phyloP scores from a whole-genome alignment of 139 green algal genomes.

The Chlorella sp. region DNA sequence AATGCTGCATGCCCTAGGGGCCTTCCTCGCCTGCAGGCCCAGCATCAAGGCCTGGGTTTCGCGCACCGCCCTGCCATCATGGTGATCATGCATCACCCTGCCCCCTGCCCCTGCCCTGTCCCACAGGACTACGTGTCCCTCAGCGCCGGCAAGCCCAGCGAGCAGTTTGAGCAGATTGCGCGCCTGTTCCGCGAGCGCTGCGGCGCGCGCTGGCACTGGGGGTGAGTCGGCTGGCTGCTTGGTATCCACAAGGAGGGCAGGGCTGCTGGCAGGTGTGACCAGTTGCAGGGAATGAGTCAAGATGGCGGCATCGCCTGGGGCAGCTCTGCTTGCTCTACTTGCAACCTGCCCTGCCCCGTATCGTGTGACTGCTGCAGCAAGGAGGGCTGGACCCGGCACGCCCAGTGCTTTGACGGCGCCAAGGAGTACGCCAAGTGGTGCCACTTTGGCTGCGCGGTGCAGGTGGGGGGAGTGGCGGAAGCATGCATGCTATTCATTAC shows the following conservation, averaged over 20 bases:
- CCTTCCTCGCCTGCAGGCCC: too few relatives aligned
- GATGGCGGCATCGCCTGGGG: too few relatives aligned
- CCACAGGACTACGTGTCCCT: slow-evolving; percentile 58
- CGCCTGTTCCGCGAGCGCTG: slow-evolving; percentile 59
- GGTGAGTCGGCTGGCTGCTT: slow-evolving; percentile 55
- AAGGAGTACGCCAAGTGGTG: slow-evolving; percentile 80
- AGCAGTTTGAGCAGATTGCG: slow-evolving; percentile 44
- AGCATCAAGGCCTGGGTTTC: too few relatives aligned
- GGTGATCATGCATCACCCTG: too few relatives aligned
- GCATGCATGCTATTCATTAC: too few relatives aligned
- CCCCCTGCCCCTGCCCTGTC: too few relatives aligned
- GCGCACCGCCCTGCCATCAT: too few relatives aligned
- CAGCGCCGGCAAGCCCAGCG: slow-evolving; percentile 51
- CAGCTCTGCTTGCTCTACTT: not conserved
- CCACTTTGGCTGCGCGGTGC: slow-evolving; percentile 83
- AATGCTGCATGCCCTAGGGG: too few relatives aligned
- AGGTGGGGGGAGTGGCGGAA: slow-evolving; percentile 1
- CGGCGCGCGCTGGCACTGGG: slow-evolving; percentile 80
- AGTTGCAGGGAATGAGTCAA: too few relatives aligned
- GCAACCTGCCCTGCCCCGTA: not conserved
- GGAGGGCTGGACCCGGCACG: slow-evolving; percentile 62
- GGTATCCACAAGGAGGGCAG: too few relatives aligned
- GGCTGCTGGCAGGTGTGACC: not conserved
- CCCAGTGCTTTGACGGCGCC: slow-evolving; percentile 61
- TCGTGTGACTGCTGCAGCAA: not conserved